Percentiles rank a stretch among this genome's conserved stretches.
These are phyloP conservation scores for Agrostemma githago DNA, from an alignment of 148 eudicot genomes.

Conservation along the genomic window DNA sequence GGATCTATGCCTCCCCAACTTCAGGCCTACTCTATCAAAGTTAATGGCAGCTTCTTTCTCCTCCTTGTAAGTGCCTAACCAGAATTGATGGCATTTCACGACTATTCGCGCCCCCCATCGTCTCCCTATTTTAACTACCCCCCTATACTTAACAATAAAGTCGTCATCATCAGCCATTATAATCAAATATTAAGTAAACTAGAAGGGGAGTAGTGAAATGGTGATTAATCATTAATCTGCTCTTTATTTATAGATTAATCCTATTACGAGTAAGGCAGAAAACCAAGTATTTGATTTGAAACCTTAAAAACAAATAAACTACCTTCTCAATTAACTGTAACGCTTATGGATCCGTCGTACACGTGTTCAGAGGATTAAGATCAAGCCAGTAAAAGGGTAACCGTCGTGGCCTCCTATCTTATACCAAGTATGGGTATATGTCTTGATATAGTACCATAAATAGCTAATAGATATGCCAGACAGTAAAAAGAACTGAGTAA, in stretches of 20 bases:
- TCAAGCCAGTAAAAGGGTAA: not conserved
- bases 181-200: not conserved
- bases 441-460: not conserved
- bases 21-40: constrained; percentile 3
- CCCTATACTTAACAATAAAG: not conserved
- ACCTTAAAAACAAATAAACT: not conserved
- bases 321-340: not conserved
- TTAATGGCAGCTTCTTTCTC: not conserved
- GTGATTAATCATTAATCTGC: not conserved
- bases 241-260: not conserved
- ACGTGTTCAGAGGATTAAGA: constrained; percentile 1
- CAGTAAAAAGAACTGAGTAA: not conserved
- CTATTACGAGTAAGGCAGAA: not conserved
- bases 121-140: not conserved
- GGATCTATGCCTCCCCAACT: not conserved
- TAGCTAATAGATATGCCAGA: not conserved
- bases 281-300: constrained; percentile 1
- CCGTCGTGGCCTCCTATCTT: not conserved
- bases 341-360: not conserved
- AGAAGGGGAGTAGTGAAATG: not conserved
- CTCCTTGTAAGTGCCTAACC: constrained; percentile 7
- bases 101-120: constrained; percentile 10
- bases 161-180: not conserved
- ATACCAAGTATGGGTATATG: not conserved
- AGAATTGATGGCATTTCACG: not conserved